Evolutionary conservation across 148 eudicot genomes (phyloP).

Genomic region (Chenopodium quinoa): DNA sequence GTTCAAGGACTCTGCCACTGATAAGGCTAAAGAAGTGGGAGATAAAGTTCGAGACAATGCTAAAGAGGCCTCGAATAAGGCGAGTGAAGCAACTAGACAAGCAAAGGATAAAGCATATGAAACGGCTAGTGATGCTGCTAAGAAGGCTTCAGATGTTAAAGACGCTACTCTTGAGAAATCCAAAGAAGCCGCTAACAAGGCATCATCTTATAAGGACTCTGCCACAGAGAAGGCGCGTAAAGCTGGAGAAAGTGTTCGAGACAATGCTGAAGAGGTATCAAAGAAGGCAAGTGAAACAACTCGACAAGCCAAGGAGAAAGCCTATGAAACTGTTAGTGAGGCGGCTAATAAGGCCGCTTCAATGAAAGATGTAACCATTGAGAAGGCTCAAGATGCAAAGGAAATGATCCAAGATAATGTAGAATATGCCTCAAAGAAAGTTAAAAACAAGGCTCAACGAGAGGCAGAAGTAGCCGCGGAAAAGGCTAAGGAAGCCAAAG

Average conservation of each 20-base stretch:
- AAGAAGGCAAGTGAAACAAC: slow-evolving; percentile 15
- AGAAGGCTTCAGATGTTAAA: background rate
- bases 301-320: background rate
- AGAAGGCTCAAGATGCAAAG: slow-evolving; percentile 10
- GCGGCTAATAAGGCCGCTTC: slow-evolving; percentile 5
- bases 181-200: slow-evolving; percentile 1
- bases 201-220: background rate
- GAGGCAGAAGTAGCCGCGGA: background rate
- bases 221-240: background rate
- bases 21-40: background rate
- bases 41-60: background rate
- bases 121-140: background rate
- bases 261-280: background rate
- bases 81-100: background rate
- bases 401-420: background rate
- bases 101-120: slow-evolving; percentile 13
- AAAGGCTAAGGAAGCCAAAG: background rate
- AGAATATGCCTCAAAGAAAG: background rate
- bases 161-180: background rate
- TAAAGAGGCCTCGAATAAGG: background rate
- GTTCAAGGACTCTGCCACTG: background rate
- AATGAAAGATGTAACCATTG: slow-evolving; percentile 1
- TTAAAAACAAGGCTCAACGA: slow-evolving; percentile 5
- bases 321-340: background rate
- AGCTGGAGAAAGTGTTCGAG: background rate